These are phyloP conservation scores for Elsinoe australis DNA, from an alignment of 2,329 filamentous ascomycete genomes.

Conservation along the genomic window DNA sequence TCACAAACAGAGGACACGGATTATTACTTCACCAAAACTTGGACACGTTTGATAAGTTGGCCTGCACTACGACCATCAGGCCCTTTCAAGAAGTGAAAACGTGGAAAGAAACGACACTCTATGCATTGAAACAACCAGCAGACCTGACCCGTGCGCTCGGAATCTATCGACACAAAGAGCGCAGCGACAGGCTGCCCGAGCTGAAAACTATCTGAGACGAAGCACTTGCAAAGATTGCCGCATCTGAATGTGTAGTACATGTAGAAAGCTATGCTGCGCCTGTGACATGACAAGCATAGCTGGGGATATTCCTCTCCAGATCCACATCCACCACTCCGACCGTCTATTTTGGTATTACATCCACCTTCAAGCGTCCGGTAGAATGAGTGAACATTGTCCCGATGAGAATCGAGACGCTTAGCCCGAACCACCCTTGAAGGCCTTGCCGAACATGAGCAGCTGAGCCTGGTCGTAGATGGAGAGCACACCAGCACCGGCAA, in stretches of 20 bases:
- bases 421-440: slow-evolving; percentile 66
- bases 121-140: slow-evolving; percentile 17
- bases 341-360: slow-evolving; percentile 8
- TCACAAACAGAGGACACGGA: background rate
- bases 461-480: slow-evolving; percentile 99
- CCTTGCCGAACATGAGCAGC: slow-evolving; percentile 99
- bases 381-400: background rate
- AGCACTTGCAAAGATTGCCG: slow-evolving; percentile 17
- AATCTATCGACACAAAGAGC: slow-evolving; percentile 15
- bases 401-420: slow-evolving; percentile 24
- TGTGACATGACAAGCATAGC: slow-evolving; percentile 9
- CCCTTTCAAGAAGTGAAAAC: background rate
- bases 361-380: slow-evolving; percentile 15
- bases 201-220: slow-evolving; percentile 15
- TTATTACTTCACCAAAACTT: no score
- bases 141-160: slow-evolving; percentile 13
- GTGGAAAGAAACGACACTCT: slow-evolving; percentile 10
- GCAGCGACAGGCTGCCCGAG: slow-evolving; percentile 16
- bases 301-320: slow-evolving; percentile 1
- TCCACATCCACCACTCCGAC: slow-evolving; percentile 2
- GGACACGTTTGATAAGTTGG: no score
- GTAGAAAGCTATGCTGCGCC: slow-evolving; percentile 7
- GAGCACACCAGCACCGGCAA: slow-evolving; percentile 99
- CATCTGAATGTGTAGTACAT: slow-evolving; percentile 18
- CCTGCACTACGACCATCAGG: no score